Conservation (phyloP, 2,329 filamentous ascomycete genomes). For the Phyllosticta capitalensis region DNA sequence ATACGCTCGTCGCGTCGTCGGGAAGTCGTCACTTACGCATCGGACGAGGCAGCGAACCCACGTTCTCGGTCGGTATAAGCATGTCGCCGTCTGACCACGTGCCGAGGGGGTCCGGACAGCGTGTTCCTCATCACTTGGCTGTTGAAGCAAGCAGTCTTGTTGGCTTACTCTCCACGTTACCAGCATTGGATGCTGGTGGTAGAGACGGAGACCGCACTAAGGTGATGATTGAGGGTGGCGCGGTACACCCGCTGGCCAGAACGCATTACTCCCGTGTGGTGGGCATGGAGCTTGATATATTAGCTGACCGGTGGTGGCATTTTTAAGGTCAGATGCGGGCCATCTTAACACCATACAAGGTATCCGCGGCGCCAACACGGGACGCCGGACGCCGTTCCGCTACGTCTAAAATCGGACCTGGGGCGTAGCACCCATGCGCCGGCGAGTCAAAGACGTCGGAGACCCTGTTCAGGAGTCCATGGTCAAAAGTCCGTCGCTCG, state of each 20-base stretch:
- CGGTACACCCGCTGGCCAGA: neutral
- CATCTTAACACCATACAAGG: neutral
- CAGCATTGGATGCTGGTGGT: neutral
- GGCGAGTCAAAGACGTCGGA: neutral
- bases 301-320: neutral
- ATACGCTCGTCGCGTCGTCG: neutral
- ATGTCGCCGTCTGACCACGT: neutral
- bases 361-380: neutral
- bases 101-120: neutral
- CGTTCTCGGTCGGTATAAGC: conserved; percentile 8
- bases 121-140: neutral
- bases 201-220: neutral
- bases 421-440: neutral
- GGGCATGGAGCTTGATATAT: neutral
- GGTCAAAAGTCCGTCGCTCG: neutral
- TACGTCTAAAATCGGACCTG: neutral
- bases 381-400: neutral
- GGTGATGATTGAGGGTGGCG: neutral
- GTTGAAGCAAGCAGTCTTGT: neutral
- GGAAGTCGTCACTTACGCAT: conserved; percentile 7
- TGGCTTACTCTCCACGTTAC: neutral
- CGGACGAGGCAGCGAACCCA: conserved; percentile 10
- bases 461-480: neutral
- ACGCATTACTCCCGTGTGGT: neutral
- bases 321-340: neutral